phyloP scores from a whole-genome alignment of 768 basidiomycete species.

The Boletales sp. region DNA sequence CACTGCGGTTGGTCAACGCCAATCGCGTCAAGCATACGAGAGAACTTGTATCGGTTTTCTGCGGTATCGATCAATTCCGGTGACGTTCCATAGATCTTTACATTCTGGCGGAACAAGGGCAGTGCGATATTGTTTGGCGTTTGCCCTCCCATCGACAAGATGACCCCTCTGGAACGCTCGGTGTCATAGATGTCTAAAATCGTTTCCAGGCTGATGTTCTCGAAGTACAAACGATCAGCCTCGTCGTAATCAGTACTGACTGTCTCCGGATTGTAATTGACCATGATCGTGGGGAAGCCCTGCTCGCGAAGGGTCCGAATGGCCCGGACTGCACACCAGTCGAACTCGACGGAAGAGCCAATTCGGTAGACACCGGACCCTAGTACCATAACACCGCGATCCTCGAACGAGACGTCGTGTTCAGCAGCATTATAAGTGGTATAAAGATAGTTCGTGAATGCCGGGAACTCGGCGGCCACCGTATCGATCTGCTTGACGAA shows the following conservation, averaged over 20 bases:
- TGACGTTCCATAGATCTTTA: conserved; percentile 97
- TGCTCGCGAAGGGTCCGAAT: conserved; percentile 95
- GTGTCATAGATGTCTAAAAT: conserved; percentile 96
- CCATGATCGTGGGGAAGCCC: conserved; percentile 94
- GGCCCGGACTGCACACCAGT: conserved; percentile 98
- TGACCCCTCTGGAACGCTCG: conserved; percentile 86
- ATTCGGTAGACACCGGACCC: conserved; percentile 99
- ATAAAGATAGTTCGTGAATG: conserved; percentile 98
- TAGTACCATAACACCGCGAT: conserved; percentile 94
- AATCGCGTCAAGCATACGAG: conserved; percentile 93
- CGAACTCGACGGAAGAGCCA: conserved; percentile 98
- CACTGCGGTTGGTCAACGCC: conserved; percentile 97
- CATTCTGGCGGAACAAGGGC: conserved; percentile 93
- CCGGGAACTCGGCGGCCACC: conserved; percentile 98
- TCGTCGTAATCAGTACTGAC: conserved; percentile 99
- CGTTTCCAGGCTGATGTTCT: conserved; percentile 95
- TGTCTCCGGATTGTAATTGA: conserved; percentile 99
- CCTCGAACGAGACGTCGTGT: conserved; percentile 86
- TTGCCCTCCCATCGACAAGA: conserved; percentile 97
- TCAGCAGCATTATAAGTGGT: conserved; percentile 97
- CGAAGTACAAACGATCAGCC: conserved; percentile 96
- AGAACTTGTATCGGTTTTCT: conserved; percentile 99
- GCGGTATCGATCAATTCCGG: conserved; percentile 99
- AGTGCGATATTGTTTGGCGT: conserved; percentile 98
- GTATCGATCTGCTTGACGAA: conserved; percentile 99